phyloP scores from a whole-genome alignment of 2,329 filamentous ascomycete species.

The Claviceps africana region DNA sequence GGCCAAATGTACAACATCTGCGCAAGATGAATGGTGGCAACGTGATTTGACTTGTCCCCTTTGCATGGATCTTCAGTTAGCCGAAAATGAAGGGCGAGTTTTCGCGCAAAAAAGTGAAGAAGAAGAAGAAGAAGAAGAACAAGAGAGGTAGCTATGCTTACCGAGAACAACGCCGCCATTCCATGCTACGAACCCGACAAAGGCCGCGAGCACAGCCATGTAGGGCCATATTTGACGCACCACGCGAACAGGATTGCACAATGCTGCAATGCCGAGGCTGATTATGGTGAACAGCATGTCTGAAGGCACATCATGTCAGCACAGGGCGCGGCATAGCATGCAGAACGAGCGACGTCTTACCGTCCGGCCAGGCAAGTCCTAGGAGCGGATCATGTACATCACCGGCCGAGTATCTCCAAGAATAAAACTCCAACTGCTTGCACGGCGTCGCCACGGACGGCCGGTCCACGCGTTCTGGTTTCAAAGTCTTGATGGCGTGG shows the following conservation, averaged over 20 bases:
- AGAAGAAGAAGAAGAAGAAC: not conserved
- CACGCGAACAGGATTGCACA: constrained; percentile 33
- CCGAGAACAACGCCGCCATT: constrained; percentile 88
- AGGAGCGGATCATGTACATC: constrained; percentile 42
- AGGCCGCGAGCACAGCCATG: constrained; percentile 49
- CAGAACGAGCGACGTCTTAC: constrained; percentile 20
- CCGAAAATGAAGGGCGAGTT: no score
- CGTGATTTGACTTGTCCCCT: constrained; percentile 91
- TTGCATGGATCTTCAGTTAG: no score
- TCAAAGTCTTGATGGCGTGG: constrained; percentile 33
- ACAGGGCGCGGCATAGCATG: not conserved
- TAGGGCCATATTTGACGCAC: constrained; percentile 41
- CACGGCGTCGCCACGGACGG: constrained; percentile 18
- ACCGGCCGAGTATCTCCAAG: constrained; percentile 32
- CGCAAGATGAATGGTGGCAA: constrained; percentile 73
- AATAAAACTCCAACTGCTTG: constrained; percentile 24
- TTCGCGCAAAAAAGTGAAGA: no score
- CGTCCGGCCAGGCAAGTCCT: constrained; percentile 32
- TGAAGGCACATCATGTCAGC: constrained; percentile 11
- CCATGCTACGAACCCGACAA: constrained; percentile 64
- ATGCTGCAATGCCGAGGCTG: constrained; percentile 48
- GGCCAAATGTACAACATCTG: constrained; percentile 96
- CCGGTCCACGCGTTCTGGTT: constrained; percentile 16
- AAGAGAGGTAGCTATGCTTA: constrained; percentile 23
- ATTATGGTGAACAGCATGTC: constrained; percentile 43